phyloP scores from a whole-genome alignment of 2,329 filamentous ascomycete genomes.

The Apiospora sp. region DNA sequence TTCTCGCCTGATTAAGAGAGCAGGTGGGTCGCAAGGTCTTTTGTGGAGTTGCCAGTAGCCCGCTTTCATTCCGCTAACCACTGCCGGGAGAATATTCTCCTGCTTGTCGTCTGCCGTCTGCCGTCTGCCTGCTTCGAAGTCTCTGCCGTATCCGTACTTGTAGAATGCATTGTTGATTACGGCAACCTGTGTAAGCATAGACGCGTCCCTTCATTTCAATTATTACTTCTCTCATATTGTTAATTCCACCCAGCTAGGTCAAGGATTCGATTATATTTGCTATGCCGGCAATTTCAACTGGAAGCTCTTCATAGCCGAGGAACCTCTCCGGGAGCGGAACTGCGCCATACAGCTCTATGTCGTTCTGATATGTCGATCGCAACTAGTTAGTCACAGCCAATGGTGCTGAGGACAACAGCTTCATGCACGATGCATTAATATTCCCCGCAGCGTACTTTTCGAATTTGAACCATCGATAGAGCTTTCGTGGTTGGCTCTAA shows the following conservation, averaged over 20 bases:
- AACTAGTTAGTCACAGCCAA: neutral
- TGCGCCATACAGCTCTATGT: neutral
- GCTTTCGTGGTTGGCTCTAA: neutral
- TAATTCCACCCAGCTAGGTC: neutral
- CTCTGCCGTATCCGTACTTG: neutral
- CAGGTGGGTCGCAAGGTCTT: neutral
- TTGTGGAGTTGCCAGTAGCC: neutral
- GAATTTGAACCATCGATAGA: neutral
- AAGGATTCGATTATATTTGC: neutral
- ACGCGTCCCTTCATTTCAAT: neutral
- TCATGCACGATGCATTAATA: neutral
- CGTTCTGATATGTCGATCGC: neutral
- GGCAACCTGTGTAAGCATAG: neutral
- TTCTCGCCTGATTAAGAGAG: neutral
- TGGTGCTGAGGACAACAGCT: neutral
- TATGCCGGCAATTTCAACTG: too few relatives aligned
- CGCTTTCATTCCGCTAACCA: neutral
- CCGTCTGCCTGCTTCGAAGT: neutral
- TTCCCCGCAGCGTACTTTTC: constrained; percentile 17
- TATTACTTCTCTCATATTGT: neutral
- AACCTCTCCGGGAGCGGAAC: neutral
- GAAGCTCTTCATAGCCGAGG: neutral
- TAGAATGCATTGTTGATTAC: neutral
- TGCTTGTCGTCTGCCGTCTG: neutral
- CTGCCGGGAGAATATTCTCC: neutral